phyloP scores from a whole-genome alignment of 176 grass and related monocot species.

The Saccharum officinarum region DNA sequence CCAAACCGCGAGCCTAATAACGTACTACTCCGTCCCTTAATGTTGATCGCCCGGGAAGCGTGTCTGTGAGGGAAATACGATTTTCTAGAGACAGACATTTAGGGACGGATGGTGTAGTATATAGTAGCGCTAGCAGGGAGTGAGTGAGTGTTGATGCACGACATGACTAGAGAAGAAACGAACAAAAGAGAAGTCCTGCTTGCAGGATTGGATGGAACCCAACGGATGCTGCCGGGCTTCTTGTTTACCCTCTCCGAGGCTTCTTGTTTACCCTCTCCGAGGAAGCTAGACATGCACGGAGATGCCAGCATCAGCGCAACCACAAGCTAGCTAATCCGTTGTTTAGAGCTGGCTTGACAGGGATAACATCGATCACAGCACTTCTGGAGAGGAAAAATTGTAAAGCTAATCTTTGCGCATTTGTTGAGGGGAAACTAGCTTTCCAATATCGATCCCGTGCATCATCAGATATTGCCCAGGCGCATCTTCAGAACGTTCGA shows the following conservation, averaged over 20 bases:
- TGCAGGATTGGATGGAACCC: conserved; percentile 56
- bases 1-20: neutral
- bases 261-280: conserved; percentile 48
- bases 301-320: neutral
- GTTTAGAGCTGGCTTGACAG: neutral
- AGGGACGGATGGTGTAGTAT: too few species aligned
- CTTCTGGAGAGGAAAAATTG: neutral
- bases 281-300: conserved; percentile 24
- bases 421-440: neutral
- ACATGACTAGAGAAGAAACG: conserved; percentile 45
- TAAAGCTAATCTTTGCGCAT: conserved; percentile 6
- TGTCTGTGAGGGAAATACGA: too few species aligned
- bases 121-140: neutral
- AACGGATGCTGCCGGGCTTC: conserved; percentile 45
- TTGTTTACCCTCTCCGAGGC: conserved; percentile 50
- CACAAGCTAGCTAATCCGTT: conserved; percentile 5
- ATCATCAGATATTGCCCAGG: neutral
- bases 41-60: too few species aligned
- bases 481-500: neutral
- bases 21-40: too few species aligned
- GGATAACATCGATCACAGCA: neutral
- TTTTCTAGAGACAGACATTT: too few species aligned
- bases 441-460: neutral
- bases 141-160: conserved; percentile 13
- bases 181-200: conserved; percentile 86